These are phyloP conservation scores for Pichia sp. DNA, from an alignment of 1,139 yeast species.

Conservation along the genomic window DNA sequence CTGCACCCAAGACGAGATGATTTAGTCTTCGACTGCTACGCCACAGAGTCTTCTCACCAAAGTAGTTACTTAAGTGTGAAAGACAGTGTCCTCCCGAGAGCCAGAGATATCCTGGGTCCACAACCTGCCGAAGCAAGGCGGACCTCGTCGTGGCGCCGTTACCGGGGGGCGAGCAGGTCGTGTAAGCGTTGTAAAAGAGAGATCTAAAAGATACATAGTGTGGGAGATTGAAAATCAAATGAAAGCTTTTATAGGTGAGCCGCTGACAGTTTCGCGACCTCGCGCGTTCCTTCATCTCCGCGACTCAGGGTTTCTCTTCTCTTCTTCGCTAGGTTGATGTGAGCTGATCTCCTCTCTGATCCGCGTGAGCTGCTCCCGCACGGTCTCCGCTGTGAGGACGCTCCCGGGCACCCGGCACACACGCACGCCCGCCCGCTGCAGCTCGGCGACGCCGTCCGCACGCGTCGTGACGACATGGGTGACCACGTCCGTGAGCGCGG, in stretches of 20 bases:
- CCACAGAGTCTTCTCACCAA: too few species aligned
- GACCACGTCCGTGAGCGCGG: neutral
- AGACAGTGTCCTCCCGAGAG: slow-evolving; percentile 2
- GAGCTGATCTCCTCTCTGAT: neutral
- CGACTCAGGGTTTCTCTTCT: neutral
- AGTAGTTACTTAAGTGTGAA: too few species aligned
- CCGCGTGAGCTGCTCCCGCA: neutral
- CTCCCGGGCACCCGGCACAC: neutral
- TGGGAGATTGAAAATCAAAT: neutral
- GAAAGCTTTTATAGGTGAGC: neutral
- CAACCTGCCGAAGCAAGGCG: slow-evolving; percentile 3
- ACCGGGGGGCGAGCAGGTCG: slow-evolving; percentile 5
- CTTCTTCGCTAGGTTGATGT: too few species aligned
- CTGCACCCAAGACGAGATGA: slow-evolving; percentile 71
- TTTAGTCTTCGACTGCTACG: slow-evolving; percentile 23
- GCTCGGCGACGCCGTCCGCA: neutral
- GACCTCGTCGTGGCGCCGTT: slow-evolving; percentile 13
- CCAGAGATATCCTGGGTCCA: slow-evolving; percentile 10
- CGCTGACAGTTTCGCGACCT: too few species aligned
- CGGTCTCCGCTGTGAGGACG: neutral
- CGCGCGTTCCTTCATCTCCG: neutral
- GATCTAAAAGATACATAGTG: neutral
- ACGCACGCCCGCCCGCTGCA: neutral
- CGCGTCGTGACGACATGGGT: neutral
- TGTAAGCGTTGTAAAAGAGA: slow-evolving; percentile 12